Evolutionary conservation across 75 land plant genomes (phyloP).

Genomic region (Pinus albicaulis): DNA sequence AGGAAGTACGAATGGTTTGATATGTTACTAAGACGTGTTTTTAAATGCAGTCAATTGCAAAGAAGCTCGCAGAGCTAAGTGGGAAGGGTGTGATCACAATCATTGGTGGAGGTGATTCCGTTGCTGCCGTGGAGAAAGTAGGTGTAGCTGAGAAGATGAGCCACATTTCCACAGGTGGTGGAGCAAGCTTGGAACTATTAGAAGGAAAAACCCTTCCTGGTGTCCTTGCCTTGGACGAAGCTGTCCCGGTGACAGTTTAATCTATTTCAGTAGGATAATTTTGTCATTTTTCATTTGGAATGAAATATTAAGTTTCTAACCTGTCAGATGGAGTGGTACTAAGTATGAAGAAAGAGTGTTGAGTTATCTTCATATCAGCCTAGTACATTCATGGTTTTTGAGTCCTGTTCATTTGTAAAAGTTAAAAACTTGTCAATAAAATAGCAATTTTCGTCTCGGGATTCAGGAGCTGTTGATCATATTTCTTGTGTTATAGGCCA

Average conservation of each 20-base stretch:
- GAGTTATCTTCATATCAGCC: no score
- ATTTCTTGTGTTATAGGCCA: no score
- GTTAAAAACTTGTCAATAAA: no score
- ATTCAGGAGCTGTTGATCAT: no score
- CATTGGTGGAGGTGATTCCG: constrained; percentile 94
- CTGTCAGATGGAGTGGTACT: no score
- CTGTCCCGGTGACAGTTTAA: constrained; percentile 10
- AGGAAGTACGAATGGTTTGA: neutral
- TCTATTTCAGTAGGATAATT: no score
- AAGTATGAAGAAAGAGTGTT: no score
- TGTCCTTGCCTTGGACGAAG: constrained; percentile 84
- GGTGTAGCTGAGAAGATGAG: constrained; percentile 92
- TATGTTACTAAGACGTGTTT: neutral
- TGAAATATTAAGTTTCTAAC: no score
- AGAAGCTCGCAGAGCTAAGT: constrained; percentile 79
- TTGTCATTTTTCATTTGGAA: no score
- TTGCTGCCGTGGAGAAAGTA: constrained; percentile 89
- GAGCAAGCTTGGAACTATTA: constrained; percentile 88
- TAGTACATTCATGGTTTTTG: no score
- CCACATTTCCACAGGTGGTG: constrained; percentile 94
- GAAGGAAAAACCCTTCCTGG: constrained; percentile 90
- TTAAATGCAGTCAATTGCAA: constrained; percentile 56
- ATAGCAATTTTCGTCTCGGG: no score
- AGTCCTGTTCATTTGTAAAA: no score
- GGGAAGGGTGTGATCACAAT: constrained; percentile 81